Percentiles rank a stretch among this genome's conserved stretches.
Evolutionary conservation across 75 land plant genomes (phyloP).

Genomic region (Gnetum montanum): DNA sequence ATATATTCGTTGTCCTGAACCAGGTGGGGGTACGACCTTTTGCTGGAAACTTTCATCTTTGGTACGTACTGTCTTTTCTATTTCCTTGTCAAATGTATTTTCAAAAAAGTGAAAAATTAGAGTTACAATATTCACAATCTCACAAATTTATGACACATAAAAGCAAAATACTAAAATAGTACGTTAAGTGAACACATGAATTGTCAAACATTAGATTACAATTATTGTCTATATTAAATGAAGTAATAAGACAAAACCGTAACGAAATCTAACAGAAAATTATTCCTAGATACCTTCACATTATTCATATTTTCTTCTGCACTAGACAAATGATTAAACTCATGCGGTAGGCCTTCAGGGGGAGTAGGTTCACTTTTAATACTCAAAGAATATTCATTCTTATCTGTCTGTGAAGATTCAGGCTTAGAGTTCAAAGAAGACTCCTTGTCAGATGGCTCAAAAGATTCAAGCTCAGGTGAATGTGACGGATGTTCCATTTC

Average conservation of each 20-base stretch:
- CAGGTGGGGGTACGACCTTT: conserved; percentile 67
- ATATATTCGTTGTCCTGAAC: conserved; percentile 72
- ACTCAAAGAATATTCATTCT: background rate
- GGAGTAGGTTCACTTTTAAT: background rate
- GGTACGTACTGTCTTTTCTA: conserved; percentile 3
- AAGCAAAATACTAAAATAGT: background rate
- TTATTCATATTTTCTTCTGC: too few relatives aligned
- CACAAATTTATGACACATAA: background rate
- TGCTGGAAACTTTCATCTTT: conserved; percentile 8
- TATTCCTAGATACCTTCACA: too few relatives aligned
- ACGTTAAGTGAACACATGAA: background rate
- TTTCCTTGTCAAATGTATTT: background rate
- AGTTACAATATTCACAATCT: conserved; percentile 1
- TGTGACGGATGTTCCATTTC: conserved; percentile 17
- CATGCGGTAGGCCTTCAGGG: background rate
- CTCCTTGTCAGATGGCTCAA: background rate
- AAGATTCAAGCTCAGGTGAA: background rate
- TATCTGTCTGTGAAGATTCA: too few relatives aligned
- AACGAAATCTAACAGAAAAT: too few relatives aligned
- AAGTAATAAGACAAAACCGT: too few relatives aligned
- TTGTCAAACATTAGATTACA: background rate
- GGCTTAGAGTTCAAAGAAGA: background rate
- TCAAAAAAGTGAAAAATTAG: background rate
- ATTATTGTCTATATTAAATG: too few relatives aligned
- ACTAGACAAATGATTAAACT: too few relatives aligned